Conservation (phyloP, 225 moss, liverwort and hornwort genomes). For the Rhytidiadelphus loreus region DNA sequence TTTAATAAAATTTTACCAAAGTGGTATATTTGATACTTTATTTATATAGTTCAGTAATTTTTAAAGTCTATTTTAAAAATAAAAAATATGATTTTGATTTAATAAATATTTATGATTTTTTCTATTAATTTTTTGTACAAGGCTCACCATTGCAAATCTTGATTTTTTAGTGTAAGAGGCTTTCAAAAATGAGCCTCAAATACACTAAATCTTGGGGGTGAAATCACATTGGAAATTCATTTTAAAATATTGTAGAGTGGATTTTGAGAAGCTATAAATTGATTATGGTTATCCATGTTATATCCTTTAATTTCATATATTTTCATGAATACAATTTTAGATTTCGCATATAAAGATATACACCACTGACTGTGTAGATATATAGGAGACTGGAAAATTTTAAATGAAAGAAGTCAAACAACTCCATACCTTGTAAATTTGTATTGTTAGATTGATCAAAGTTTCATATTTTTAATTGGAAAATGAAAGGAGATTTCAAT, state of each 20-base stretch:
- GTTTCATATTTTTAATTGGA: too few relatives aligned
- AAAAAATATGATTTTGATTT: background rate
- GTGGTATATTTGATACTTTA: background rate
- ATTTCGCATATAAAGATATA: background rate
- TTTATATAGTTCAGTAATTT: background rate
- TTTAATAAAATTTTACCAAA: background rate
- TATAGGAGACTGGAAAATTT: too few relatives aligned
- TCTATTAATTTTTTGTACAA: background rate
- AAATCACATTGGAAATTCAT: background rate
- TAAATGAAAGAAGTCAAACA: too few relatives aligned
- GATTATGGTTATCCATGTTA: background rate
- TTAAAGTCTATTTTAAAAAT: background rate
- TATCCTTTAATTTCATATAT: background rate
- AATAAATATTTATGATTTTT: background rate
- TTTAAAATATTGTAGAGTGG: background rate
- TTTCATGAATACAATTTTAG: fast-evolving
- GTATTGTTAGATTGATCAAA: too few relatives aligned
- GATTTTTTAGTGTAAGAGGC: background rate
- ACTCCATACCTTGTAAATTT: too few relatives aligned
- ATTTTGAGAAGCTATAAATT: background rate
- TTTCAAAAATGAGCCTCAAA: background rate
- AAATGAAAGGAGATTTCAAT: too few relatives aligned
- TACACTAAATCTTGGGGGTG: fast-evolving
- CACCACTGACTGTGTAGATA: fast-evolving
- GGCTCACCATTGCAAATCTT: too few relatives aligned